Base-by-base conservation (phyloP, 352 stramenopile species). In the Lagenidium giganteum region DNA sequence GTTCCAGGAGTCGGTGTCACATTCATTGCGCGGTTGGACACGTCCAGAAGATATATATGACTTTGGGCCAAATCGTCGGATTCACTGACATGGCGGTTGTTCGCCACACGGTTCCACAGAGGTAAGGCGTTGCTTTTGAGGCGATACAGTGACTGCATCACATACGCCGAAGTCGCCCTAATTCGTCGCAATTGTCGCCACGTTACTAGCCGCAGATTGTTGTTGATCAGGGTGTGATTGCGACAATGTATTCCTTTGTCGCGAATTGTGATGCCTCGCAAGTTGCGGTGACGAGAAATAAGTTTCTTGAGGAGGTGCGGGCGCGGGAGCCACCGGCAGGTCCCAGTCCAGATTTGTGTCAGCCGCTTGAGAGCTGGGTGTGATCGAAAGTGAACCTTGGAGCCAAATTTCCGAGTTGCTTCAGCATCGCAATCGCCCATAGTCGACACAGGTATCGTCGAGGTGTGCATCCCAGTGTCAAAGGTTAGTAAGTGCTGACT, bases 101-200 rank as follows among this genome's bases (percentile, higher is more conserved):
- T 21, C 4, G 32, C 32, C 32, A 20, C 32, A 16, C 32, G 13
- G 16, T 38, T 38, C 32, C 32, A 38, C 9, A 38, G 32, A 11
- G 32, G 32, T 16, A 38, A 38, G 3, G 16, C 25, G 32, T 38
- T 38, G 32, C 32, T 21, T 20, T 38, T 38, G 32, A 38, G 32
- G 4, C 32, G 32, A 20, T 21, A 25, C 24, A 46, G 13, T 22
- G 32, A 25, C 32, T 38, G 32, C 32, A 20, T 20, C 8, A 23
- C n/a, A 8, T 22, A 4, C 16, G 32, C 16, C 16, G 25, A 23
- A 7, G 32, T 38, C 4, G 32, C 32, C 12, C 32, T 16, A 20
- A 38, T 38, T 20, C 32, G 32, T 38, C 32, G 32, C 3, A 38
- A 5, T 16, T 38, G 16, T 6, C 3, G 22, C 32, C 32, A 23